Conservation (phyloP, 1,284 basidiomycete species). For the Trichosporon faecale region DNA sequence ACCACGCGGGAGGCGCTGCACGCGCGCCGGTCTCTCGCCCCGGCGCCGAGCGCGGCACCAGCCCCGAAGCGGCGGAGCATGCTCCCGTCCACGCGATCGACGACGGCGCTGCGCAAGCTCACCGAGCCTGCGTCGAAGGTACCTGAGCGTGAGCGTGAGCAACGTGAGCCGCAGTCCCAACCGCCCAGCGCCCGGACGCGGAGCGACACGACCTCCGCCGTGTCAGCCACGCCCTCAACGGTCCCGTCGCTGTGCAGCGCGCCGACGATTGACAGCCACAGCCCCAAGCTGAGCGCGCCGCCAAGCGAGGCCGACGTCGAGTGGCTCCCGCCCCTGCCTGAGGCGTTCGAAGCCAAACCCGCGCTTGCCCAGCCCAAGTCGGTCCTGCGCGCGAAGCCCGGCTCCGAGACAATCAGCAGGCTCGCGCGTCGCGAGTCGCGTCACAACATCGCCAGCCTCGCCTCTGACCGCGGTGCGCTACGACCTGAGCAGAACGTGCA, state of each 20-base stretch:
- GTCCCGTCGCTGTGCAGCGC: constrained; percentile 8
- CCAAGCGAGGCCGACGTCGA: background rate
- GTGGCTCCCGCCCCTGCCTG: background rate
- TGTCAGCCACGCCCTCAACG: background rate
- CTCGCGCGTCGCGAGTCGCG: background rate
- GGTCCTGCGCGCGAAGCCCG: background rate
- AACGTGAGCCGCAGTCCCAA: background rate
- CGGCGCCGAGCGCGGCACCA: background rate
- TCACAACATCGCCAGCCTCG: background rate
- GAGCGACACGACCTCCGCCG: constrained; percentile 2
- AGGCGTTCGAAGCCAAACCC: background rate
- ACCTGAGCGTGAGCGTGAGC: too few species aligned
- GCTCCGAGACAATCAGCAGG: too few species aligned
- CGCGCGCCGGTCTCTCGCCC: background rate
- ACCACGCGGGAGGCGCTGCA: background rate
- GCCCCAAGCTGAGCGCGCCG: background rate
- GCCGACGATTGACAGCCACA: constrained; percentile 1
- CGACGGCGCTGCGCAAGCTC: background rate
- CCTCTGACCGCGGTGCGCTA: too few species aligned
- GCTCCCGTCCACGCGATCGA: background rate
- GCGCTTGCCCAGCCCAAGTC: background rate
- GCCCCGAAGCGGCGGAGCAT: background rate
- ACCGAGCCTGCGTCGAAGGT: background rate
- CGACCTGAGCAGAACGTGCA: too few species aligned
- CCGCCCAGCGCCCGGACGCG: background rate